Evolutionary conservation across 2,329 filamentous ascomycete genomes (phyloP).

Genomic region (Phialophora expanda): DNA sequence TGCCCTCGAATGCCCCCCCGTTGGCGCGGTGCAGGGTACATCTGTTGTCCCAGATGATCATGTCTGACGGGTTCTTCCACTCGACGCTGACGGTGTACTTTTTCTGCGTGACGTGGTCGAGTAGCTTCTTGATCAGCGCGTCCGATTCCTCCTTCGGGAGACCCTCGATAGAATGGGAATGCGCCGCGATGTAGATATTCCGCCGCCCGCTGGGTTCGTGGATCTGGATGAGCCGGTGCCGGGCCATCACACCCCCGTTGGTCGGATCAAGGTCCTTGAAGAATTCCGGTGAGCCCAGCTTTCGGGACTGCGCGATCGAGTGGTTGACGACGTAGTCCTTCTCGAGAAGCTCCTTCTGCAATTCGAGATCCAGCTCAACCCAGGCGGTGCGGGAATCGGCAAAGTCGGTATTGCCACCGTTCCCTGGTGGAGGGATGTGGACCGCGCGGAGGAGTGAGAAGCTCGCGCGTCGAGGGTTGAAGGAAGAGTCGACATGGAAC

Average conservation of each 20-base stretch:
- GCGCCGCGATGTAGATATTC: slow-evolving; percentile 61
- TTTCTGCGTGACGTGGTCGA: slow-evolving; percentile 54
- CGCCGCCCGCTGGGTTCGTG: slow-evolving; percentile 59
- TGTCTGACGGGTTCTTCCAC: slow-evolving; percentile 57
- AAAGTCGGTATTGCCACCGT: slow-evolving; percentile 60
- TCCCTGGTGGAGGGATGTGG: slow-evolving; percentile 55
- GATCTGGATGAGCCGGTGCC: slow-evolving; percentile 57
- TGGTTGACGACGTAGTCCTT: slow-evolving; percentile 56
- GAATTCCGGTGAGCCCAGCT: slow-evolving; percentile 49
- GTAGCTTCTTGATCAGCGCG: slow-evolving; percentile 45
- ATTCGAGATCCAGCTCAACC: slow-evolving; percentile 50
- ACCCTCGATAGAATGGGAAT: slow-evolving; percentile 60
- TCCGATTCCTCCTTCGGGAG: slow-evolving; percentile 45
- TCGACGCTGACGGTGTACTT: slow-evolving; percentile 54
- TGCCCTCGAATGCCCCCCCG: slow-evolving; percentile 55
- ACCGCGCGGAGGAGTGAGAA: slow-evolving; percentile 60
- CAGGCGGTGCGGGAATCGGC: slow-evolving; percentile 61
- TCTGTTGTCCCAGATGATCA: slow-evolving; percentile 66
- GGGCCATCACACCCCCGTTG: slow-evolving; percentile 46
- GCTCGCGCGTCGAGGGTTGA: slow-evolving; percentile 60
- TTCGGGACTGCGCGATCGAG: slow-evolving; percentile 60
- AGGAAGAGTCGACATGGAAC: slow-evolving; percentile 63
- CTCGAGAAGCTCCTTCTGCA: slow-evolving; percentile 46
- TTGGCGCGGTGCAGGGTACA: slow-evolving; percentile 60
- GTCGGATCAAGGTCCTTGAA: slow-evolving; percentile 55